Evolutionary conservation across 2,329 filamentous ascomycete species (phyloP).

Genomic region (Colletotrichum sp.): DNA sequence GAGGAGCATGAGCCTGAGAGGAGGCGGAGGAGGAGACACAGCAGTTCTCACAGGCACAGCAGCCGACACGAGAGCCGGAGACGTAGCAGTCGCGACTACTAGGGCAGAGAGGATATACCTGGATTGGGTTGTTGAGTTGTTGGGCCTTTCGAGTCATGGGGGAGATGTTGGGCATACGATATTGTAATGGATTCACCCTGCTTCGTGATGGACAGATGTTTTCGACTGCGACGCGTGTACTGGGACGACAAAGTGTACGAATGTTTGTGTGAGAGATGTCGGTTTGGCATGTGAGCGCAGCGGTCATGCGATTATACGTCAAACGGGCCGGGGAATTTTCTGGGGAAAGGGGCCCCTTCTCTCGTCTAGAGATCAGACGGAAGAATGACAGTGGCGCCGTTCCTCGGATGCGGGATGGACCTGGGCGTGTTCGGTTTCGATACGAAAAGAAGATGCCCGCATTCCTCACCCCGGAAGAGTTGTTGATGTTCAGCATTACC

Average conservation of each 20-base stretch:
- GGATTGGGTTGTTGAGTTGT: neutral
- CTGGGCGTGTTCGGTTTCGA: slow-evolving; percentile 10
- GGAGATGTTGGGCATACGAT: neutral
- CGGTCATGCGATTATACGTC: neutral
- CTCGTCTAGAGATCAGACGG: neutral
- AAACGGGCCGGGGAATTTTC: neutral
- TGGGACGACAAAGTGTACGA: neutral
- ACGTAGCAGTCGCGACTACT: slow-evolving; percentile 16
- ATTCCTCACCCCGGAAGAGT: neutral
- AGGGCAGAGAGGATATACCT: neutral
- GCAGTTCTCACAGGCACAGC: neutral
- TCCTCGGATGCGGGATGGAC: neutral
- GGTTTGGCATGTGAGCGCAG: neutral
- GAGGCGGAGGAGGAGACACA: slow-evolving; percentile 20
- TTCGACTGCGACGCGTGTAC: neutral
- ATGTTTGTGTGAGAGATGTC: neutral
- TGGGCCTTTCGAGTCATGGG: neutral
- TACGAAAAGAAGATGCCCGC: neutral
- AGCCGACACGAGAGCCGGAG: slow-evolving; percentile 4
- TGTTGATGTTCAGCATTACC: neutral
- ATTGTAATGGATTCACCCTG: neutral
- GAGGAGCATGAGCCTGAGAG: slow-evolving; percentile 38
- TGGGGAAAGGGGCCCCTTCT: neutral
- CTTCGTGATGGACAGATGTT: neutral
- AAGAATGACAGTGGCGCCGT: neutral